Conservation (phyloP, 306 rosid genomes). For the Fragaria ananassa region DNA sequence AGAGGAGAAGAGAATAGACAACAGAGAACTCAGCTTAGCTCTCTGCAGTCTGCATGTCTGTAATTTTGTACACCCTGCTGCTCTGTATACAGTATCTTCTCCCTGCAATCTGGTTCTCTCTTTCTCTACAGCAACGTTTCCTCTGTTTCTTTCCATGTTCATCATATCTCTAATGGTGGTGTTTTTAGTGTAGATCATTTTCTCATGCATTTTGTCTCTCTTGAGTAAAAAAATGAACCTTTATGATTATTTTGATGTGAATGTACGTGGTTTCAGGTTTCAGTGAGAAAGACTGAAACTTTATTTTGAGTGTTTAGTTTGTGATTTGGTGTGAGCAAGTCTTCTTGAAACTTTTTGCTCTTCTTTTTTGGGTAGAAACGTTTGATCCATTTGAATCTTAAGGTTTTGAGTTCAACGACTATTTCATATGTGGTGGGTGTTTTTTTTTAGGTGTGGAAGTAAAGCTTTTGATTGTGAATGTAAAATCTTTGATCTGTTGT, state of each 20-base stretch:
- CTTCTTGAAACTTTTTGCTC: neutral
- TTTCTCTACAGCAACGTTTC: neutral
- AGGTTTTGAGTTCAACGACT: neutral
- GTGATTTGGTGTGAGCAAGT: neutral
- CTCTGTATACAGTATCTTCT: neutral
- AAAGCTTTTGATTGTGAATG: neutral
- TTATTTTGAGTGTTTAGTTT: neutral
- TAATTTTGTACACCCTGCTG: neutral
- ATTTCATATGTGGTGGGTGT: neutral
- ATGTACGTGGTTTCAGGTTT: neutral
- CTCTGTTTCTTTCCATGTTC: neutral
- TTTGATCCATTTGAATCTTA: neutral
- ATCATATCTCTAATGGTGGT: neutral
- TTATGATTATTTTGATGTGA: neutral
- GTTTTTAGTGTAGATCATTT: neutral
- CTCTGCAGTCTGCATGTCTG: neutral
- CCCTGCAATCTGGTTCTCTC: neutral
- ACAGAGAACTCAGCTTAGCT: neutral
- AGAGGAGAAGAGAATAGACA: no score
- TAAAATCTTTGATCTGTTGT: neutral
- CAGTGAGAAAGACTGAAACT: neutral
- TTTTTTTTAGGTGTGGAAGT: neutral
- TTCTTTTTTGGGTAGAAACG: neutral
- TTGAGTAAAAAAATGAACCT: neutral
- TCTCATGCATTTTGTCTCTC: neutral